Percentiles rank a stretch among this genome's conserved stretches.
Conservation (phyloP, 352 stramenopile genomes). For the Globisporangium ultimum region DNA sequence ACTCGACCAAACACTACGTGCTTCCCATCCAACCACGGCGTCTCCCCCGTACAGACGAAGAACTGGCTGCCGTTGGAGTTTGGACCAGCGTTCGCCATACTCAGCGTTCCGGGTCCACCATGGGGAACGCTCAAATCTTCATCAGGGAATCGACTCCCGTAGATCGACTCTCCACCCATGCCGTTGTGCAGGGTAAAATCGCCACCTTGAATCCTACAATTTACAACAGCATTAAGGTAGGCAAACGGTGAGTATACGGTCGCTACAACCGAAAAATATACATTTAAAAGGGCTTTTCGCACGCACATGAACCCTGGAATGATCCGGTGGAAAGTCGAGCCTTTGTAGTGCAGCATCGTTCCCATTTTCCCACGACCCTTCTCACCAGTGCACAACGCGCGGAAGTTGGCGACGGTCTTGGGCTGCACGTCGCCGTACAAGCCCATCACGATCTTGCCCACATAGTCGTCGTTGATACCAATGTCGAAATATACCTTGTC, state of each 20-base stretch:
- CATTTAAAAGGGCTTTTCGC: too few species aligned
- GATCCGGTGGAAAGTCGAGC: conserved; percentile 93
- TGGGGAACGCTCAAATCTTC: conserved; percentile 86
- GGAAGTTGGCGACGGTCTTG: conserved; percentile 80
- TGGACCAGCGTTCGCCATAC: conserved; percentile 87
- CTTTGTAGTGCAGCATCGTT: conserved; percentile 97
- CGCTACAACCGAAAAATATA: too few species aligned
- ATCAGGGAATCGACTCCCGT: conserved; percentile 90
- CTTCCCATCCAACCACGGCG: conserved; percentile 95
- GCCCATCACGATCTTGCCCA: conserved; percentile 80
- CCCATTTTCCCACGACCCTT: conserved; percentile 68
- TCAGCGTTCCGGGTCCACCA: conserved; percentile 66
- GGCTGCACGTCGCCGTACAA: conserved; percentile 78
- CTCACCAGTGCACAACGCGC: conserved; percentile 77
- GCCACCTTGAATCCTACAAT: conserved; percentile 86
- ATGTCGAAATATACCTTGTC: conserved; percentile 97
- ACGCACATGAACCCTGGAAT: conserved; percentile 94
- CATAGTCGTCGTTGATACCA: conserved; percentile 91
- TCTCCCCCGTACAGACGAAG: conserved; percentile 95
- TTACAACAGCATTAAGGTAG: conserved; percentile 8
- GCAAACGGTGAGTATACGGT: too few species aligned
- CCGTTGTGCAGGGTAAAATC: conserved; percentile 95
- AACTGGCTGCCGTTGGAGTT: conserved; percentile 95
- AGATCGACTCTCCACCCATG: conserved; percentile 94
- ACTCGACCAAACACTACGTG: conserved; percentile 95